phyloP scores from a whole-genome alignment of 352 stramenopile genomes.

The Globisporangium nagaii region DNA sequence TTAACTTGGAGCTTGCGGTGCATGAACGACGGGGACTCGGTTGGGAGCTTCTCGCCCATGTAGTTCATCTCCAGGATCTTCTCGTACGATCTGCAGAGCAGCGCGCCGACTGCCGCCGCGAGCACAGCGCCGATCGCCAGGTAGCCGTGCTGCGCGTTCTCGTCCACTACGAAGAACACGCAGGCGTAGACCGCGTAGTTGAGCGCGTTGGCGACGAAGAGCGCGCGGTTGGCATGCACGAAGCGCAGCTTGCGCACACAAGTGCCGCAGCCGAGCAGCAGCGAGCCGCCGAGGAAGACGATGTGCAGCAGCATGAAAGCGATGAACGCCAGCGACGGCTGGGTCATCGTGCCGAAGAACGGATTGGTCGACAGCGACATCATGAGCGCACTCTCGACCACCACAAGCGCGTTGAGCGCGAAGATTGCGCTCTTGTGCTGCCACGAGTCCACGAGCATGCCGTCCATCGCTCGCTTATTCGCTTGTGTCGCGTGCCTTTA shows the following conservation, averaged over 20 bases:
- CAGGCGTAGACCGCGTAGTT: conserved; percentile 21
- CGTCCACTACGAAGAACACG: conserved; percentile 13
- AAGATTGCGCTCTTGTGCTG: conserved; percentile 24
- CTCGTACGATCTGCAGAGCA: conserved; percentile 21
- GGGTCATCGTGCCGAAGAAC: conserved; percentile 26
- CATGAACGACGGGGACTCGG: conserved; percentile 19
- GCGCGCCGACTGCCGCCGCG: conserved; percentile 14
- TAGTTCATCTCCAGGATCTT: conserved; percentile 13
- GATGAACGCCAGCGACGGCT: conserved; percentile 21
- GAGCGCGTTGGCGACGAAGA: conserved; percentile 19
- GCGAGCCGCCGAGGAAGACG: conserved; percentile 16
- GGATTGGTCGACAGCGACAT: conserved; percentile 22
- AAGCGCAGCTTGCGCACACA: conserved; percentile 20
- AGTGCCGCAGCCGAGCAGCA: conserved; percentile 20
- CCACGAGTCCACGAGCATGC: conserved; percentile 11
- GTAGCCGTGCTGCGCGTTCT: background rate
- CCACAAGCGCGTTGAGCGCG: conserved; percentile 21
- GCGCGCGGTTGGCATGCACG: conserved; percentile 16
- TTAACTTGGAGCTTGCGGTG: background rate
- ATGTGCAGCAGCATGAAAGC: conserved; percentile 32
- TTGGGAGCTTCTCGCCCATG: conserved; percentile 16
- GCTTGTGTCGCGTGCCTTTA: background rate
- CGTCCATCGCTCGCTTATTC: background rate
- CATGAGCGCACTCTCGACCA: conserved; percentile 26
- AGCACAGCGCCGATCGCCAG: conserved; percentile 11